Evolutionary conservation across 2,329 filamentous ascomycete genomes (phyloP).

Genomic region (Aspergillus terreus): DNA sequence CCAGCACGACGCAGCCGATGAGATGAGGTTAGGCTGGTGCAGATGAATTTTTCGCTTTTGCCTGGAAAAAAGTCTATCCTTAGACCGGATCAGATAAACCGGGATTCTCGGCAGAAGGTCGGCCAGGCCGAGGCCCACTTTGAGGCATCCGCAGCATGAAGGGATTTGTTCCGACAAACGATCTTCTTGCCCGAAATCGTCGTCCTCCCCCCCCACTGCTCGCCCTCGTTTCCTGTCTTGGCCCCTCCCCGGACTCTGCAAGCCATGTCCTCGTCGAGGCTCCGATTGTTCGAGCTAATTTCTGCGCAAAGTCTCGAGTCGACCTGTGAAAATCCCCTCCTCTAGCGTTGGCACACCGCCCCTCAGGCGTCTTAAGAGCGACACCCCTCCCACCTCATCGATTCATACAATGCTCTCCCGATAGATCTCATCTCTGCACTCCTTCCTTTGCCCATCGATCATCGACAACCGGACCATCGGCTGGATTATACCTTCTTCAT

Average conservation of each 20-base stretch:
- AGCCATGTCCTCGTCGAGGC: constrained; percentile 13
- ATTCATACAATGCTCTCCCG: constrained; percentile 25
- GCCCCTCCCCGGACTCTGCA: constrained; percentile 16
- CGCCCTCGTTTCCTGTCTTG: constrained; percentile 15
- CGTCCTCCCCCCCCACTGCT: constrained; percentile 9
- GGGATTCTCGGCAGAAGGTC: constrained; percentile 35
- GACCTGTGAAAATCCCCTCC: constrained; percentile 9
- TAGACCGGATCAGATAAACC: constrained; percentile 44
- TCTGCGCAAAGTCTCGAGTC: constrained; percentile 17
- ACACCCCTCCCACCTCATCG: constrained; percentile 7
- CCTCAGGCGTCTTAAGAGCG: constrained; percentile 7
- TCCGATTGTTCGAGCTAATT: constrained; percentile 2
- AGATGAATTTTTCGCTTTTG: constrained; percentile 1
- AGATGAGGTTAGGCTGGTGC: constrained; percentile 6
- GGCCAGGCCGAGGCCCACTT: constrained; percentile 11
- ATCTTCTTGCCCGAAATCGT: constrained; percentile 10
- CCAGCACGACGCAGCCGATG: neutral
- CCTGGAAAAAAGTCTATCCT: constrained; percentile 33
- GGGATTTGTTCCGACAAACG: constrained; percentile 15
- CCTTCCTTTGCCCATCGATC: constrained; percentile 2
- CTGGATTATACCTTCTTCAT: constrained; percentile 23
- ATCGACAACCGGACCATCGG: neutral
- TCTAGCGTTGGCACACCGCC: constrained; percentile 22
- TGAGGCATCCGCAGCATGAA: constrained; percentile 12
- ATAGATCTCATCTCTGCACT: too few species aligned